Base-by-base conservation (phyloP, 768 basidiomycete genomes). In the Rhodotorula kratochvilovae region DNA sequence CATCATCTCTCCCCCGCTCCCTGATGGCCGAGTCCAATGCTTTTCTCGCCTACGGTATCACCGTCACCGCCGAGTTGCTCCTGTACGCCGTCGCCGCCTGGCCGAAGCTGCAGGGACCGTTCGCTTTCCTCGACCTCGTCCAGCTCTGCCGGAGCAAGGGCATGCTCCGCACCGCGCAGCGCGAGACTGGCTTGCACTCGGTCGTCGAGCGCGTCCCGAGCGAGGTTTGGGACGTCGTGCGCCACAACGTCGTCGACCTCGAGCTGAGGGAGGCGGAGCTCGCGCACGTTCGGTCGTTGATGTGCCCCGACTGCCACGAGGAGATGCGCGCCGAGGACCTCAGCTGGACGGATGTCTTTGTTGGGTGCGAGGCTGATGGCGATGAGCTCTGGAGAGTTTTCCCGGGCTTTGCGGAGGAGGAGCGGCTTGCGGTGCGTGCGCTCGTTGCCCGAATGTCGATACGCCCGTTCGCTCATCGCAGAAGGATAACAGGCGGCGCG, bases 51-150 rank as follows among this genome's bases (percentile, higher is more conserved):
- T 50, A 53, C 67, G 27, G 59, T 25, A 46, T 50, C 57, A 13
- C 54, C 54, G 45, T 63, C 54, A 39, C 46, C 36, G 31, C 57
- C 43, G 17, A 27, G 15, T 50, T 55, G 43, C 53, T 67, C 31
- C 16, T 62, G 60, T 25, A 55, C 53, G 51, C 62, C 51, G 59
- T 35, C 48, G 42, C 15, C 3, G 39, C n/a, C 23, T 65, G 25
- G 29, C 29, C 45, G 13, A 13, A 33, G 13, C 29, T 45, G 29
- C n/a, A 43, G 7, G 42, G 12, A 3, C 31, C 54, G 13, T 45
- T 63, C 53, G 25, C 17, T 17, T 42, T 45, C 53, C 29, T 61
- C 46, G 33, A 61, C 61, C 51, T 63, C n/a, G 19, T 63, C 36
- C 5, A 15, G 23, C 27, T 23, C 7, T 36, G 61, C 50, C 23